A percentile compares a stretch with the other conserved stretches of the same genome.
phyloP scores from a whole-genome alignment of 2,329 filamentous ascomycete genomes.

The Monosporascus cannonballus region DNA sequence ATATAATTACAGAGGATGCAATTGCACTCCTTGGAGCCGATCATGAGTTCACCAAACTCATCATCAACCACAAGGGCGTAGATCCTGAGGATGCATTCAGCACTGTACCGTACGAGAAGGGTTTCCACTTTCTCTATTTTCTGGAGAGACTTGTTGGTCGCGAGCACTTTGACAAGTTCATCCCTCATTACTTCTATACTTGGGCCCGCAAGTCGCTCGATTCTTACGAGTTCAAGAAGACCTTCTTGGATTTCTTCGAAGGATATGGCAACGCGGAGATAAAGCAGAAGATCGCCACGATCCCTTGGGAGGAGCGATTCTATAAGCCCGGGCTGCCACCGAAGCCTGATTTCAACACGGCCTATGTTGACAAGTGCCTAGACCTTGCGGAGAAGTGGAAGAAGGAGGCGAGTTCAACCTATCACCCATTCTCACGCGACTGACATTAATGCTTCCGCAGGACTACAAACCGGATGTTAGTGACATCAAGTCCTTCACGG shows the following conservation, averaged over 20 bases:
- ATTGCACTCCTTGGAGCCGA: conserved; percentile 73
- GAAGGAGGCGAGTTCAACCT: conserved; percentile 38
- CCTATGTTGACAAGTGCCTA: conserved; percentile 80
- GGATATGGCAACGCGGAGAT: conserved; percentile 55
- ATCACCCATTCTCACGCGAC: conserved; percentile 5
- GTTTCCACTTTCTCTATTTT: conserved; percentile 88
- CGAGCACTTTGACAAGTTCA: conserved; percentile 89
- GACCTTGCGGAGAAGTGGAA: conserved; percentile 78
- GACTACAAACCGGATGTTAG: conserved; percentile 57
- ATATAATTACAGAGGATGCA: conserved; percentile 55
- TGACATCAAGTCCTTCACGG: conserved; percentile 70
- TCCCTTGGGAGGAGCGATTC: conserved; percentile 90
- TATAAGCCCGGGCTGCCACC: conserved; percentile 83
- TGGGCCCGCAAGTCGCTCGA: conserved; percentile 85
- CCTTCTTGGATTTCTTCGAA: conserved; percentile 78
- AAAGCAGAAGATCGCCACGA: conserved; percentile 57
- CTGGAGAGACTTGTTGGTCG: conserved; percentile 81
- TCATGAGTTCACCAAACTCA: conserved; percentile 88
- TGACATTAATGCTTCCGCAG: conserved; percentile 25
- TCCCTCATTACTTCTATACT: conserved; percentile 85
- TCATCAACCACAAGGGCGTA: conserved; percentile 79
- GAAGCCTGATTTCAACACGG: conserved; percentile 87
- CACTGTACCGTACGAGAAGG: conserved; percentile 90
- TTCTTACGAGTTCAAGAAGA: conserved; percentile 89
- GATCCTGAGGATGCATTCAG: conserved; percentile 97